phyloP scores from a whole-genome alignment of 345 rosid genomes.

The Brassica napus region DNA sequence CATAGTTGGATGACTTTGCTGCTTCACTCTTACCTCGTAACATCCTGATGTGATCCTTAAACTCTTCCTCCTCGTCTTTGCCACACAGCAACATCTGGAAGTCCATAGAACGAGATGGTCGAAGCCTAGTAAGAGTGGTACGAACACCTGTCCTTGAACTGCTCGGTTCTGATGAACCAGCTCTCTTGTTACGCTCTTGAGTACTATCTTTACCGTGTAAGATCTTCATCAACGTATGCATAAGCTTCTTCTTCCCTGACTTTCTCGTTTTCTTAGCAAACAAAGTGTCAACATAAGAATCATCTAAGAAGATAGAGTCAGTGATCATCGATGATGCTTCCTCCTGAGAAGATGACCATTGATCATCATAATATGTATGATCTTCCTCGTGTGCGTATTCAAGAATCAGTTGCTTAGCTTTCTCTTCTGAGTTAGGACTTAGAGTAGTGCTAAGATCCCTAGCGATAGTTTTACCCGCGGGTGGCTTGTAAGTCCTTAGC shows the following conservation, averaged over 20 bases:
- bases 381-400: constrained; percentile 69
- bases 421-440: constrained; percentile 74
- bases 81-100: constrained; percentile 46
- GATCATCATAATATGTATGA: constrained; percentile 52
- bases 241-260: constrained; percentile 54
- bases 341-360: constrained; percentile 56
- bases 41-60: constrained; percentile 33
- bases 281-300: constrained; percentile 45
- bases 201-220: constrained; percentile 60
- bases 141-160: constrained; percentile 42
- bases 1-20: constrained; percentile 3
- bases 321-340: constrained; percentile 49
- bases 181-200: constrained; percentile 33
- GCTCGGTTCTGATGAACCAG: constrained; percentile 39
- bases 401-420: constrained; percentile 75
- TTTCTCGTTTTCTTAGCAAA: constrained; percentile 36
- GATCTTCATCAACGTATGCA: constrained; percentile 62
- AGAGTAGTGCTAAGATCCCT: constrained; percentile 77
- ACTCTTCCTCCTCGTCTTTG: constrained; percentile 43
- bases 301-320: constrained; percentile 55
- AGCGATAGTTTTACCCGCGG: constrained; percentile 66
- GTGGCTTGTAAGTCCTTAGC: constrained; percentile 68
- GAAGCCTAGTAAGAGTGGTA: constrained; percentile 30
- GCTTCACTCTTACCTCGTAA: constrained; percentile 30
- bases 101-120: constrained; percentile 52